Percentiles rank a stretch among this genome's conserved stretches.
Evolutionary conservation across 441 rosid species (phyloP).

Genomic region (Euphorbia schlechtendalii): DNA sequence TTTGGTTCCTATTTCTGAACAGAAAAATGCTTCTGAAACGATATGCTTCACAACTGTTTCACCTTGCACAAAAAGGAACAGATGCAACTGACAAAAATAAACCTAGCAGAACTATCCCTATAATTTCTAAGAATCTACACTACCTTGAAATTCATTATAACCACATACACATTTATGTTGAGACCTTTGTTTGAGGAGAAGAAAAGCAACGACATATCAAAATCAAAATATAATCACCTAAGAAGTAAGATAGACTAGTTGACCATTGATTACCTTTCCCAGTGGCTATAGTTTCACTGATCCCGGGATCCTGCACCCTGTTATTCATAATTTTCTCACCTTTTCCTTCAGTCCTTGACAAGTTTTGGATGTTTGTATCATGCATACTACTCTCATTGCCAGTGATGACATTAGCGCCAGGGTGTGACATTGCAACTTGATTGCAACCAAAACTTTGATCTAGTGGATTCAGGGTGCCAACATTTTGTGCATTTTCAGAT

Average conservation of each 20-base stretch:
- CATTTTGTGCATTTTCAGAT: constrained; percentile 23
- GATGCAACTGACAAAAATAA: background rate
- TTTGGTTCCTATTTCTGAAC: no score
- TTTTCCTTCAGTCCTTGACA: constrained; percentile 1
- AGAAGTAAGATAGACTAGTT: background rate
- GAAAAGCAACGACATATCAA: background rate
- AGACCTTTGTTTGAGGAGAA: background rate
- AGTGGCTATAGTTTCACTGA: constrained; percentile 25
- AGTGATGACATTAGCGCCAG: constrained; percentile 16
- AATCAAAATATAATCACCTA: background rate
- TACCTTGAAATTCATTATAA: background rate
- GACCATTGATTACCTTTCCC: constrained; percentile 37
- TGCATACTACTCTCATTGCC: constrained; percentile 17
- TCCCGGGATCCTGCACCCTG: constrained; percentile 18
- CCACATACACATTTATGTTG: background rate
- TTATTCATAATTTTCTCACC: constrained; percentile 16
- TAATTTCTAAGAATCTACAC: background rate
- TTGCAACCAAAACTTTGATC: constrained; percentile 8
- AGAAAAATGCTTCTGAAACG: background rate
- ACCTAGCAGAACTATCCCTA: background rate
- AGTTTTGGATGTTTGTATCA: constrained; percentile 16
- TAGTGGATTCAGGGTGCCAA: constrained; percentile 16
- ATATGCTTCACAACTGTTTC: background rate
- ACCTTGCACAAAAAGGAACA: background rate
- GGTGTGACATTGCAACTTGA: constrained; percentile 9